These are phyloP conservation scores for Sugiyamaella valdiviana DNA, from an alignment of 805 yeast genomes.

Conservation along the genomic window DNA sequence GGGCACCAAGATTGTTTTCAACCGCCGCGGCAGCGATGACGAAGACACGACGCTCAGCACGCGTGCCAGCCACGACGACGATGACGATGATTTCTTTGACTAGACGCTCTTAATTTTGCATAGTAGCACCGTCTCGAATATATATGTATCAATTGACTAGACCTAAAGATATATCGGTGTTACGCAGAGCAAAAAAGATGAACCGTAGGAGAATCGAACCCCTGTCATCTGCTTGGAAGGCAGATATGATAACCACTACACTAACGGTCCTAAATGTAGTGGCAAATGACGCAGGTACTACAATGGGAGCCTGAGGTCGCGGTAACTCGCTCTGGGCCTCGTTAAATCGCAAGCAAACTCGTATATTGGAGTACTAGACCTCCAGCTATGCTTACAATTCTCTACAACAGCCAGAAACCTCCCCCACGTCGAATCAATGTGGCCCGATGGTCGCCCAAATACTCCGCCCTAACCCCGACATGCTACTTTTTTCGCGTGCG, in stretches of 20 bases:
- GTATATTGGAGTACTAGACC: too few relatives aligned
- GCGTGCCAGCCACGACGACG: slow-evolving; percentile 32
- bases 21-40: slow-evolving; percentile 35
- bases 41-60: slow-evolving; percentile 31
- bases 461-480: not conserved
- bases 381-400: too few relatives aligned
- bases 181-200: slow-evolving; percentile 32
- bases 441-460: not conserved
- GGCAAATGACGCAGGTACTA: not conserved
- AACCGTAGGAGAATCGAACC: slow-evolving; percentile 88
- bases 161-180: too few relatives aligned
- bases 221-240: slow-evolving; percentile 93
- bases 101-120: too few relatives aligned
- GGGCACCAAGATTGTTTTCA: slow-evolving; percentile 58
- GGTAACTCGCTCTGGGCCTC: too few relatives aligned
- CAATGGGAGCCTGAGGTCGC: not conserved
- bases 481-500: slow-evolving; percentile 4
- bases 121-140: too few relatives aligned
- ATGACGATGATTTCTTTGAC: slow-evolving; percentile 41
- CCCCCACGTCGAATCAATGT: too few relatives aligned
- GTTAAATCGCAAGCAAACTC: too few relatives aligned
- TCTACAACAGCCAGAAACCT: too few relatives aligned
- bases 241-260: slow-evolving; percentile 88
- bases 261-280: slow-evolving; percentile 43
- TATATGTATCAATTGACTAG: too few relatives aligned